Percentiles rank a stretch among this genome's conserved stretches.
Evolutionary conservation across 2,329 filamentous ascomycete species (phyloP).

Genomic region (Bisporella sp.): DNA sequence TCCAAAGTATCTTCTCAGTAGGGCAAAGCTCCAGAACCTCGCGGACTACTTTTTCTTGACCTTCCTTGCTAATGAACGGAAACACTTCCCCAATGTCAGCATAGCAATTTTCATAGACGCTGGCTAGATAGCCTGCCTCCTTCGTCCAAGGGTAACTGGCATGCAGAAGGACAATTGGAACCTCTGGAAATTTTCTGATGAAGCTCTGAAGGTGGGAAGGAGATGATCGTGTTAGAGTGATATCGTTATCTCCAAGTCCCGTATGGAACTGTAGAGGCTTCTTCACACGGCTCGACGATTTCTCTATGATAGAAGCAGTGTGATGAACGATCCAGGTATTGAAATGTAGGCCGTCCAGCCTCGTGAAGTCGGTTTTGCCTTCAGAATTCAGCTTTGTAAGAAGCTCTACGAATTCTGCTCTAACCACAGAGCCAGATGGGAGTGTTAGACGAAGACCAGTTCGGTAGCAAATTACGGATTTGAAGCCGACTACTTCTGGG

Average conservation of each 20-base stretch:
- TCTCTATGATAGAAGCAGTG: slow-evolving; percentile 50
- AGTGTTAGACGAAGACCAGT: slow-evolving; percentile 55
- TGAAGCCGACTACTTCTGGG: slow-evolving; percentile 68
- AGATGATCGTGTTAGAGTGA: slow-evolving; percentile 61
- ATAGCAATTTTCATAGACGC: slow-evolving; percentile 72
- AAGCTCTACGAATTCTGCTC: slow-evolving; percentile 20
- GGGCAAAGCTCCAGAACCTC: slow-evolving; percentile 69
- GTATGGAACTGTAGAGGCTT: slow-evolving; percentile 84
- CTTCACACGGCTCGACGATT: slow-evolving; percentile 35
- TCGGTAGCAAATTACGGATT: slow-evolving; percentile 76
- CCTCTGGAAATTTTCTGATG: slow-evolving; percentile 59
- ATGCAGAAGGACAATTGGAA: slow-evolving; percentile 74
- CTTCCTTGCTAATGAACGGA: slow-evolving; percentile 68
- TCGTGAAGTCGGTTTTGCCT: slow-evolving; percentile 32
- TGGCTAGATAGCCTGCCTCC: slow-evolving; percentile 72
- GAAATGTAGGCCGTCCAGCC: slow-evolving; percentile 55
- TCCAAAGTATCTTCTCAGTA: slow-evolving; percentile 70
- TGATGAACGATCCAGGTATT: slow-evolving; percentile 65
- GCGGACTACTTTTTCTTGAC: slow-evolving; percentile 63
- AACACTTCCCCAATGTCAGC: slow-evolving; percentile 81
- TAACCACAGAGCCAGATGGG: slow-evolving; percentile 29
- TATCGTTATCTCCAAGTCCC: slow-evolving; percentile 74
- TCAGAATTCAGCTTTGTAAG: slow-evolving; percentile 16
- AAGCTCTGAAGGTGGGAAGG: slow-evolving; percentile 69
- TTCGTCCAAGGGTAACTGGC: slow-evolving; percentile 75